These are phyloP conservation scores for Nicotiana tabacum DNA, from an alignment of 257 asterid genomes.

Conservation along the genomic window DNA sequence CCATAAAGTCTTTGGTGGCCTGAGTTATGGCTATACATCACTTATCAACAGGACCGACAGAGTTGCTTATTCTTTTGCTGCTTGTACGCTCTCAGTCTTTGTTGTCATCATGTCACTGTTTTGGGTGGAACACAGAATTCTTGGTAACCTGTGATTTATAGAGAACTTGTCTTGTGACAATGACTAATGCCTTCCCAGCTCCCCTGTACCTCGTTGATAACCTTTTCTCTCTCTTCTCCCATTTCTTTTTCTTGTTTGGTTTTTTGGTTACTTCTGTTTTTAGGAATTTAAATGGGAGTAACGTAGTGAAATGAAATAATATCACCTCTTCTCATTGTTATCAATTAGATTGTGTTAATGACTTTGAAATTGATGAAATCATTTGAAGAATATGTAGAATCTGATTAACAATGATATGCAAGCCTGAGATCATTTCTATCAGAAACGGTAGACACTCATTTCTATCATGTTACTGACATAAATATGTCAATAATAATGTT, in stretches of 20 bases:
- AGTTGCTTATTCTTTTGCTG: neutral
- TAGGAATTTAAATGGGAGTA: neutral
- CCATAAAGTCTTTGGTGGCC: neutral
- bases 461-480: neutral
- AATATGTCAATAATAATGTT: neutral
- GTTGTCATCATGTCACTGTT: conserved; percentile 4
- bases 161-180: conserved; percentile 2
- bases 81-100: neutral
- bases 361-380: neutral
- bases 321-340: neutral
- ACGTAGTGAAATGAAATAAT: neutral
- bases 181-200: neutral
- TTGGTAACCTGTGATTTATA: conserved; percentile 10
- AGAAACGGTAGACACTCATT: neutral
- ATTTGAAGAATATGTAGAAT: neutral
- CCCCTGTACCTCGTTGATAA: conserved; percentile 3
- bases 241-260: neutral
- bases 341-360: neutral
- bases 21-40: neutral
- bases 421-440: neutral
- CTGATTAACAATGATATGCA: neutral
- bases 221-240: neutral
- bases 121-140: conserved; percentile 1
- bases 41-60: neutral
- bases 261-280: neutral